Evolutionary conservation across 2,329 filamentous ascomycete species (phyloP).

Genomic region (Claviceps arundinis): DNA sequence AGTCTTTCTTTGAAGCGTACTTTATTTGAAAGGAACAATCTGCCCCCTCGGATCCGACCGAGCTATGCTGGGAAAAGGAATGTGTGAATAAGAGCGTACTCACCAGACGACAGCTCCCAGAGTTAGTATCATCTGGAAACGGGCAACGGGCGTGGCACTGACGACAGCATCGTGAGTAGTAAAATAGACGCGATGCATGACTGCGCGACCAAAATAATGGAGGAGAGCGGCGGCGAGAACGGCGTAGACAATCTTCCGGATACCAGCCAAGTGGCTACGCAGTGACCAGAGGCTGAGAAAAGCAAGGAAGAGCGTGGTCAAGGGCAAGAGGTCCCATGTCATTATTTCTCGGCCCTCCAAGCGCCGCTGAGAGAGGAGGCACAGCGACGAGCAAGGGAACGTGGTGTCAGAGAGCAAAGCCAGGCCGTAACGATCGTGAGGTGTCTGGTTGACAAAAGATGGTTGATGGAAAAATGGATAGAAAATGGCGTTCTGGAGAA

Average conservation of each 20-base stretch:
- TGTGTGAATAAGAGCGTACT: constrained; percentile 13
- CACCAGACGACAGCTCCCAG: constrained; percentile 41
- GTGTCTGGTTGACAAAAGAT: not conserved
- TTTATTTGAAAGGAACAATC: not conserved
- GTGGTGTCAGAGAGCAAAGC: not conserved
- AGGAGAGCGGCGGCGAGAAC: constrained; percentile 20
- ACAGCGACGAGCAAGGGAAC: not conserved
- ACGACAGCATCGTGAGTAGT: constrained; percentile 23
- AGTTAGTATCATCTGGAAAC: constrained; percentile 43
- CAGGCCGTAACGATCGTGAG: not conserved
- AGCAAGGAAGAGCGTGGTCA: constrained; percentile 26
- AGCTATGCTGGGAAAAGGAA: not conserved
- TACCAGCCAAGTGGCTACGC: constrained; percentile 19
- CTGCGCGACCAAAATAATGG: constrained; percentile 19
- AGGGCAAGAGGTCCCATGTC: constrained; percentile 29
- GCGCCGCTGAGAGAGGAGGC: constrained; percentile 1
- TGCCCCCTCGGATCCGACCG: no score
- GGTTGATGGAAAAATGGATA: not conserved
- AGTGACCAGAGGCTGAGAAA: constrained; percentile 25
- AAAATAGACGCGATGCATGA: constrained; percentile 17
- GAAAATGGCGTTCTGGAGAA: not conserved
- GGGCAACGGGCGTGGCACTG: constrained; percentile 31
- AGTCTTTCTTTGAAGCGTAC: not conserved
- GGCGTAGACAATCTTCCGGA: constrained; percentile 19
- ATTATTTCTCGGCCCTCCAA: constrained; percentile 24